Base-by-base conservation (phyloP, 805 yeast genomes). In the Cyberlindnera japonica region DNA sequence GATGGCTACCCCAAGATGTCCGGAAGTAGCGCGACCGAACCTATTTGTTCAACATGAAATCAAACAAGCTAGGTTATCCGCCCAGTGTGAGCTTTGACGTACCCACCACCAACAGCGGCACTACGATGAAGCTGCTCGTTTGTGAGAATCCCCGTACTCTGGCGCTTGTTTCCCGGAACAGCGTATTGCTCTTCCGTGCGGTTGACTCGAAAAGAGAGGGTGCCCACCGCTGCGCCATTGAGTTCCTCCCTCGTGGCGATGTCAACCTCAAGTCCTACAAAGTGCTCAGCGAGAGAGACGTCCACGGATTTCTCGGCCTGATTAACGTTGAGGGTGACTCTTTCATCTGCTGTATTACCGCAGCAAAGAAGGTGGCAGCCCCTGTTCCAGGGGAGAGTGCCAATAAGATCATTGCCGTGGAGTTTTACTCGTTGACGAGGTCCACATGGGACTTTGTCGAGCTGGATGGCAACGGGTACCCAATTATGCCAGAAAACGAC, bases 361-460 rank as follows among this genome's bases (percentile, higher is more conserved):
- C 87, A 0, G 78, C 84, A 22, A 63, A 77, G 2, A 75, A 79
- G 47, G 95, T 86, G 11, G 98, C 98, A 0, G 68, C 73, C 20
- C 98, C 98, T 0, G 69, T 86, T 13, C 81, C 82, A 0, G 77
- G 77, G 26, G 95, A 93, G 59, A 71, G 86, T 2, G 85, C 91
- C 20, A 80, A 85, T 56, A 79, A 80, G 51, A 90, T 93, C 35
- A 74, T 71, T 55, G 78, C 79, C n/a, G 95, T 91, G 25, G 97
- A 90, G 51, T 93, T 93, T 58, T 75, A 83, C 50, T 83, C 95
- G 43, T 63, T 93, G 41, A 77, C 81, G 19, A 72, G 71, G 30
- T 66, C 76, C 30, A 75, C 77, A 20, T 91, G 95, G 95, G 98
- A 93, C 63, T 84, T 74, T 48, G 67, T 77, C 16, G 83, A 77